These are phyloP conservation scores for Metarhizium album DNA, from an alignment of 2,329 filamentous ascomycete genomes.

Conservation along the genomic window DNA sequence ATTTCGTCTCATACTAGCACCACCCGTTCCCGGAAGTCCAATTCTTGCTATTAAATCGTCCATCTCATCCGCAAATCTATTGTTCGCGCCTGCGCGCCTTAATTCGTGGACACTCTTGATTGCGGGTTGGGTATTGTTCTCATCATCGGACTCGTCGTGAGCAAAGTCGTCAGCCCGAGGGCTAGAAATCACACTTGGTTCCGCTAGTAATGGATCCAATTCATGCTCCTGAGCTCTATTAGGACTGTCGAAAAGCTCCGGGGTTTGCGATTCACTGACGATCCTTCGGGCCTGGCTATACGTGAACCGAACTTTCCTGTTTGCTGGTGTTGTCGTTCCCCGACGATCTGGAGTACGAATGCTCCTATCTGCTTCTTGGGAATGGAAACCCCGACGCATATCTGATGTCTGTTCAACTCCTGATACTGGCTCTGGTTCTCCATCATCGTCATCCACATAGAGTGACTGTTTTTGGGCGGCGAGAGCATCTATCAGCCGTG, in stretches of 20 bases:
- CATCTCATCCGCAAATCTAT: constrained; percentile 54
- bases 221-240: constrained; percentile 7
- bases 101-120: constrained; percentile 56
- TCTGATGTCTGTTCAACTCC: background rate
- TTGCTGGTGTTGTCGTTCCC: constrained; percentile 13
- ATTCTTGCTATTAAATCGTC: constrained; percentile 53
- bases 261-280: constrained; percentile 16
- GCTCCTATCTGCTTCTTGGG: background rate
- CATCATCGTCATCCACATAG: background rate
- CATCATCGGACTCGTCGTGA: constrained; percentile 24
- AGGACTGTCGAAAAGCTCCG: constrained; percentile 12
- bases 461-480: constrained; percentile 6
- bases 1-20: constrained; percentile 43
- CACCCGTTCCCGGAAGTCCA: constrained; percentile 34
- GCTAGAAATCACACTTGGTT: constrained; percentile 13
- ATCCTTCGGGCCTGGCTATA: constrained; percentile 24
- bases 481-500: constrained; percentile 11
- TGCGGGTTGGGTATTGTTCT: constrained; percentile 34
- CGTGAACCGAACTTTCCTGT: constrained; percentile 23
- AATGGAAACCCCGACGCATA: constrained; percentile 4
- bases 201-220: constrained; percentile 12
- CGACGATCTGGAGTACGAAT: constrained; percentile 13
- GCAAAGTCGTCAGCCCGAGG: constrained; percentile 14
- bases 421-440: background rate
- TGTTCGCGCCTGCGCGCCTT: constrained; percentile 54